phyloP scores from a whole-genome alignment of 129 eudicot genomes.

The Calendula officinalis region DNA sequence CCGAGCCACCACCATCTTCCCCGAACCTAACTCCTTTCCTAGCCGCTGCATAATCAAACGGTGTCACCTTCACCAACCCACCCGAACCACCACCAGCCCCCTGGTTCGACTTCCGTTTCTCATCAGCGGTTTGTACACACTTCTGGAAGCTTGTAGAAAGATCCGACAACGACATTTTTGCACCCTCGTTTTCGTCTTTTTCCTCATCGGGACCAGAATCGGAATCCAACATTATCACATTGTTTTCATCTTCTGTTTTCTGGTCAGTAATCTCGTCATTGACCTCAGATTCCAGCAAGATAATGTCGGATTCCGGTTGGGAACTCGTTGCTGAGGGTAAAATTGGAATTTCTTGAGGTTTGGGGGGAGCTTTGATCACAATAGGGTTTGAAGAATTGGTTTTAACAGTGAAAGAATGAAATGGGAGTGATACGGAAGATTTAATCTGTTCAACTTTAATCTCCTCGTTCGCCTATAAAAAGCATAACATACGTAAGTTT shows the following conservation, averaged over 20 bases:
- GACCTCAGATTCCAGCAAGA: slow-evolving; percentile 41
- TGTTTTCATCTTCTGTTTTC: slow-evolving; percentile 33
- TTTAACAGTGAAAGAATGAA: slow-evolving; percentile 50
- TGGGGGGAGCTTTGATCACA: slow-evolving; percentile 31
- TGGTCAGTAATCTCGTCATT: slow-evolving; percentile 28
- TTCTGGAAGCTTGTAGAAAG: slow-evolving; percentile 81
- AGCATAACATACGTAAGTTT: neutral
- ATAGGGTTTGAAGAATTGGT: slow-evolving; percentile 20
- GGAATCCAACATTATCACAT: slow-evolving; percentile 40
- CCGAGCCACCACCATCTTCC: slow-evolving; percentile 23
- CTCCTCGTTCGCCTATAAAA: slow-evolving; percentile 47
- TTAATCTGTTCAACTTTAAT: slow-evolving; percentile 67
- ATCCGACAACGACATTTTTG: slow-evolving; percentile 66
- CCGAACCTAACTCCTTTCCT: slow-evolving; percentile 60
- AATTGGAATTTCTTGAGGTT: slow-evolving; percentile 24
- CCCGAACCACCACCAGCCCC: slow-evolving; percentile 30
- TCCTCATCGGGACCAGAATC: slow-evolving; percentile 38
- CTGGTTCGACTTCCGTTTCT: slow-evolving; percentile 23
- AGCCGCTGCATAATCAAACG: slow-evolving; percentile 86
- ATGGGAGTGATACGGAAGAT: slow-evolving; percentile 47
- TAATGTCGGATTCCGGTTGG: slow-evolving; percentile 33
- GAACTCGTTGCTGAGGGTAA: slow-evolving; percentile 16
- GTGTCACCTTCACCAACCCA: slow-evolving; percentile 44
- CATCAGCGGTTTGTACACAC: slow-evolving; percentile 45
- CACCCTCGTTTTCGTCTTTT: slow-evolving; percentile 22